Evolutionary conservation across 805 yeast species (phyloP).

Genomic region (Metschnikowia proteae): DNA sequence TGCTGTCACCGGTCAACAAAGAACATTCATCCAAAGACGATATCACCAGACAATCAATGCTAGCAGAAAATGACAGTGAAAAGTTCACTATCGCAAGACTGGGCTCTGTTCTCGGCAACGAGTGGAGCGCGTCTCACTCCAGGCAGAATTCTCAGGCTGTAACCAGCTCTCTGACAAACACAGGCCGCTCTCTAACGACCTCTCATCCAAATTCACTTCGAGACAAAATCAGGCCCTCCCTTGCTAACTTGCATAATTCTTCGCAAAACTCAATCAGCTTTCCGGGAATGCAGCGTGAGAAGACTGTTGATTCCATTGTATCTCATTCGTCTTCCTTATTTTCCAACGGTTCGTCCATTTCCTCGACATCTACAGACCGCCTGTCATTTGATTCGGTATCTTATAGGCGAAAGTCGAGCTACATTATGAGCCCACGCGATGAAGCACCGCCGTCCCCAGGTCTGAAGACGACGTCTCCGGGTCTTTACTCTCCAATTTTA

Average conservation of each 20-base stretch:
- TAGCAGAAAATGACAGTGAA: not conserved
- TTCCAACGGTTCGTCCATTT: slow-evolving; percentile 34
- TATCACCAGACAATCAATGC: not conserved
- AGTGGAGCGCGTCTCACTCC: not conserved
- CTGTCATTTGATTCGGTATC: slow-evolving; percentile 31
- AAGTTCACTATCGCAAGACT: not conserved
- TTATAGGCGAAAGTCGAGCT: slow-evolving; percentile 9
- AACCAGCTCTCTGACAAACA: not conserved
- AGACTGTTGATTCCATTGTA: slow-evolving; percentile 23
- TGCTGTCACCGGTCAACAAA: not conserved
- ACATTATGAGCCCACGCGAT: slow-evolving; percentile 1
- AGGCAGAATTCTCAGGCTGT: not conserved
- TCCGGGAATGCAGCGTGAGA: not conserved
- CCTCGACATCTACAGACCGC: slow-evolving; percentile 29
- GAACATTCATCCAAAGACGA: not conserved
- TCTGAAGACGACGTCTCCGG: not conserved
- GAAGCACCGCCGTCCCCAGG: slow-evolving; percentile 3
- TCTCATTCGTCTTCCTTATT: slow-evolving; percentile 33
- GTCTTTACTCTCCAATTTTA: not conserved
- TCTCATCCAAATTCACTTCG: slow-evolving; percentile 14
- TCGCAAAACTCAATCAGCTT: slow-evolving; percentile 1
- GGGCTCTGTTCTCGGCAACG: not conserved
- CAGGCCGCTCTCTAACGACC: not conserved
- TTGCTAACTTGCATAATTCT: slow-evolving; percentile 28
- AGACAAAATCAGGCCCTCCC: slow-evolving; percentile 34